phyloP scores from a whole-genome alignment of 2,329 filamentous ascomycete species.

The Aspergillus thermomutatus region DNA sequence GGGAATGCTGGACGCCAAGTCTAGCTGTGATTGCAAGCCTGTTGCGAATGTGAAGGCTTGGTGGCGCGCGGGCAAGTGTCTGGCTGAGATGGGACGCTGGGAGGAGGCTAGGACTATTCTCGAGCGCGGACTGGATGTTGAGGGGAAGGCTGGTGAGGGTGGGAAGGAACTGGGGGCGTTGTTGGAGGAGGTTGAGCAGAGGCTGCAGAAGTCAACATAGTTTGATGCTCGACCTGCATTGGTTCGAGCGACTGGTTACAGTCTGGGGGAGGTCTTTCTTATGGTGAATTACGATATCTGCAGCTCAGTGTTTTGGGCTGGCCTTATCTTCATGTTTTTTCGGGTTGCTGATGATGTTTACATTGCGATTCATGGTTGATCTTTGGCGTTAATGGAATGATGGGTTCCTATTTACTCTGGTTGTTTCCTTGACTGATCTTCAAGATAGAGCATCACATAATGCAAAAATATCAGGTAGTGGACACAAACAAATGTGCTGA shows the following conservation, averaged over 20 bases:
- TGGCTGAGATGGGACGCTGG: conserved; percentile 85
- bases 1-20: conserved; percentile 81
- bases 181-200: conserved; percentile 62
- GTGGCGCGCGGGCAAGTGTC: conserved; percentile 81
- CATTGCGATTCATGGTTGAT: not conserved
- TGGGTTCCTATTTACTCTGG: not conserved
- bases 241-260: not conserved
- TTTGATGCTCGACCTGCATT: not conserved
- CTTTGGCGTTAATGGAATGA: not conserved
- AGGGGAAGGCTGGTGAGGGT: conserved; percentile 57
- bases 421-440: not conserved
- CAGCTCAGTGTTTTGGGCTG: not conserved
- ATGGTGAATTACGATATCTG: not conserved
- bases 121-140: conserved; percentile 73
- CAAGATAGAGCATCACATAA: not conserved
- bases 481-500: not conserved
- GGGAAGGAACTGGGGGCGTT: conserved; percentile 54
- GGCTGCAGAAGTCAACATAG: conserved; percentile 48
- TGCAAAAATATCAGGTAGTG: not conserved
- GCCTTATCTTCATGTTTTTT: not conserved
- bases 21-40: conserved; percentile 81
- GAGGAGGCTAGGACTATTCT: conserved; percentile 82
- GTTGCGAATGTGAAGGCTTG: conserved; percentile 90
- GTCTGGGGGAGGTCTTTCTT: not conserved
- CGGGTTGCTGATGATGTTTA: too few relatives aligned